Percentiles rank a stretch among this genome's conserved stretches.
These are phyloP conservation scores for Cladorrhinum sp. DNA, from an alignment of 2,329 filamentous ascomycete genomes.

Conservation along the genomic window DNA sequence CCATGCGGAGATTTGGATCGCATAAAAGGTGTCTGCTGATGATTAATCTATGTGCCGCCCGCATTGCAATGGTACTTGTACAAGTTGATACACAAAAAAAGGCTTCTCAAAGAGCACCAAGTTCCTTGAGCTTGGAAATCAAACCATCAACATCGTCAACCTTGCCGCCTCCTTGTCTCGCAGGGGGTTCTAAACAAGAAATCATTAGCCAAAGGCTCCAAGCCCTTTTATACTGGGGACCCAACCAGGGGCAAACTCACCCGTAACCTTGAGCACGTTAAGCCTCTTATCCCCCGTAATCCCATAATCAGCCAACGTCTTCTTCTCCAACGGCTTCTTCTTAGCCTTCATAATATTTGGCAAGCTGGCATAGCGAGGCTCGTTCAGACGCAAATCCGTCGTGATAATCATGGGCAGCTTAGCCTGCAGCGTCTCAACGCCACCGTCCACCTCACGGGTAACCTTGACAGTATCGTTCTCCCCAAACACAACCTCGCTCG, in stretches of 20 bases:
- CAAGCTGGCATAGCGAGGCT: slow-evolving; percentile 90
- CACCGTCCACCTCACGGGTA: slow-evolving; percentile 90
- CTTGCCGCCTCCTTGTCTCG: slow-evolving; percentile 90
- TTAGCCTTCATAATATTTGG: slow-evolving; percentile 99
- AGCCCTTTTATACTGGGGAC: neutral
- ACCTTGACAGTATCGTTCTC: slow-evolving; percentile 70
- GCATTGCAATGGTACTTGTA: neutral
- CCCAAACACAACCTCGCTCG: slow-evolving; percentile 75
- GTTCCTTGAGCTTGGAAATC: slow-evolving; percentile 88
- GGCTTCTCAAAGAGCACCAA: slow-evolving; percentile 59
- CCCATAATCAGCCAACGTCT: slow-evolving; percentile 77
- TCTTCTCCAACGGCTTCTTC: slow-evolving; percentile 98
- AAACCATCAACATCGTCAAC: slow-evolving; percentile 97
- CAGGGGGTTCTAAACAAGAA: slow-evolving; percentile 64
- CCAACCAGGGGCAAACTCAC: slow-evolving; percentile 41
- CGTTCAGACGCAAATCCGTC: slow-evolving; percentile 89
- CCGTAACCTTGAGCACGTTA: slow-evolving; percentile 85
- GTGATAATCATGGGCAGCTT: slow-evolving; percentile 92
- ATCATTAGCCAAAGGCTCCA: neutral
- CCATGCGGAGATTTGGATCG: neutral
- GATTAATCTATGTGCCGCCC: neutral
- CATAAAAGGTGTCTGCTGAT: neutral
- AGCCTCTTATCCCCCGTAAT: slow-evolving; percentile 71
- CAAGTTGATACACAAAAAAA: neutral
- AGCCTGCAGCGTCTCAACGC: slow-evolving; percentile 81